phyloP scores from a whole-genome alignment of 176 grass and related monocot species.

The Echinochloa phyllopogon region DNA sequence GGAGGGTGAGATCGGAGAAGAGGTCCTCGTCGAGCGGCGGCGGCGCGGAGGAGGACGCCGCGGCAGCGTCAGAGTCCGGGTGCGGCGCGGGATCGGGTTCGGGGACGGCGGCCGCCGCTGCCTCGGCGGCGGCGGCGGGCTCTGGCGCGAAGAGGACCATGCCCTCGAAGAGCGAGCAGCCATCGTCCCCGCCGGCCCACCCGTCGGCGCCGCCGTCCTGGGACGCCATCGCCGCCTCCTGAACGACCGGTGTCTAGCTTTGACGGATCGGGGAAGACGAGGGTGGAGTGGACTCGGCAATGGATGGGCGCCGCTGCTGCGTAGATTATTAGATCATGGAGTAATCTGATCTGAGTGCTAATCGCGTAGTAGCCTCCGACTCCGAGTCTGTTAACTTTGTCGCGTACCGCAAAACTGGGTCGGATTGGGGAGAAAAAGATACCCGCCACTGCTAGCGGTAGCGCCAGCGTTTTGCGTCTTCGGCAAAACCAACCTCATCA shows the following conservation, averaged over 20 bases:
- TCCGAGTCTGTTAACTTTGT: not conserved
- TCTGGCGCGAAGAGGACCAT: constrained; percentile 81
- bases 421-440: not conserved
- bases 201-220: constrained; percentile 39
- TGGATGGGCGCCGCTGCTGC: not conserved
- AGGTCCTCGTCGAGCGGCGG: constrained; percentile 85
- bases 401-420: not conserved
- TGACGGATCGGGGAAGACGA: constrained; percentile 18
- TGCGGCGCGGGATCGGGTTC: constrained; percentile 18
- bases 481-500: not conserved
- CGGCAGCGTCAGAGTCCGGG: not conserved
- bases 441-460: too few relatives aligned
- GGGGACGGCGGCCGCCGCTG: not conserved
- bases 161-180: constrained; percentile 83
- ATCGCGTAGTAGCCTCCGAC: not conserved
- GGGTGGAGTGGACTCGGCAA: not conserved
- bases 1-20: constrained; percentile 97
- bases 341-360: not conserved
- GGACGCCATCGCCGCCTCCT: constrained; percentile 53
- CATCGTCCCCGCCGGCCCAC: constrained; percentile 54
- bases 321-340: not conserved
- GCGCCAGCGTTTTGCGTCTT: not conserved
- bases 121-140: constrained; percentile 29
- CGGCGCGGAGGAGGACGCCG: constrained; percentile 15
- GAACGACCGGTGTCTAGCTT: not conserved